Evolutionary conservation across 768 basidiomycete genomes (phyloP), one percentile per base, ranked within the genome.

Genomic region (Coprinopsis sp.): DNA sequence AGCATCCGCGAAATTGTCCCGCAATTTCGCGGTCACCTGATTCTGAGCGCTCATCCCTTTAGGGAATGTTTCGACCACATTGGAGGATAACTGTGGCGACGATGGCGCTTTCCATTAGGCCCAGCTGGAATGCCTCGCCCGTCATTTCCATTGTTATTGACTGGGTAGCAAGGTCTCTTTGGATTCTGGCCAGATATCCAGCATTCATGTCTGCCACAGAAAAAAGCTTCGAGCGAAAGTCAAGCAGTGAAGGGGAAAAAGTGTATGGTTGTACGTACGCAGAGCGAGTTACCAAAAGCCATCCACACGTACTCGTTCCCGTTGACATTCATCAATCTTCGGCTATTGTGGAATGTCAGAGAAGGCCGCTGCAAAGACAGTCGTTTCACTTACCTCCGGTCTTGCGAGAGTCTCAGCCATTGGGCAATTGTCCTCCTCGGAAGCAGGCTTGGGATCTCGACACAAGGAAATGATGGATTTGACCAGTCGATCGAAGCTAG

Each of bases 11-110:
- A n/a, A n/a, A n/a, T n/a, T n/a, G n/a, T n/a, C n/a, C n/a, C n/a
- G n/a, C n/a, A n/a, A n/a, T n/a, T n/a, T n/a, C n/a, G n/a, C n/a
- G n/a, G n/a, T n/a, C n/a, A n/a, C n/a, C n/a, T n/a, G n/a, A n/a
- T n/a, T n/a, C n/a, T n/a, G n/a, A n/a, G n/a, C n/a, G n/a, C n/a
- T n/a, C n/a, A n/a, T n/a, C n/a, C n/a, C n/a, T n/a, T 19, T 21
- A 39, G 23, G 34, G 38, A 21, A 78, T 69, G 51, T 57, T 69
- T 50, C 65, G 68, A 19, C 77, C 77, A 25, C 61, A 73, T 38
- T 70, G 69, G 34, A 79, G 57, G 31, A 78, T 62, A 6, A 71
- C 56, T 1, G 73, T 69, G 0, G 75, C 69, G 12, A 78, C 64
- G 31, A 79, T 56, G 36, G 63, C 66, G 1, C 64, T 57, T 24